Percentiles rank a stretch among this genome's conserved stretches.
Evolutionary conservation across 129 eudicot species (phyloP).

Genomic region (Lactuca saligna): DNA sequence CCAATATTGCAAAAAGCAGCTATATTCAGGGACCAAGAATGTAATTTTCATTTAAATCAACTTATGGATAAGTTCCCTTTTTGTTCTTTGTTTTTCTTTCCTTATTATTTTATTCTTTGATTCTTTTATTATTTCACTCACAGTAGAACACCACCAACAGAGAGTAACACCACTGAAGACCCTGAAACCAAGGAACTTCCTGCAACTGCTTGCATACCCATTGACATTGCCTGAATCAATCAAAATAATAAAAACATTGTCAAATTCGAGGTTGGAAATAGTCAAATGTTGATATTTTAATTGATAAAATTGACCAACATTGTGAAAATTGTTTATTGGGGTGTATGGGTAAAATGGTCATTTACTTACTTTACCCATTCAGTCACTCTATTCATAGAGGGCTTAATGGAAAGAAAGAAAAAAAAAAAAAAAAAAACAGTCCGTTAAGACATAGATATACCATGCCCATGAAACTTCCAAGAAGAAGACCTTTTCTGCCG

Average conservation of each 20-base stretch:
- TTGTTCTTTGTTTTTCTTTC: constrained; percentile 1
- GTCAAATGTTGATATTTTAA: too few species aligned
- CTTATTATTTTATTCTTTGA: constrained; percentile 6
- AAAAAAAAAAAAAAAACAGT: background rate
- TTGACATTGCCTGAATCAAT: constrained; percentile 64
- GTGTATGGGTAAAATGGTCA: background rate
- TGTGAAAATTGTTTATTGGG: background rate
- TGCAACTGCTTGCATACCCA: constrained; percentile 68
- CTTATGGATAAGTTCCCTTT: constrained; percentile 8
- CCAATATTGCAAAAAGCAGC: too few species aligned
- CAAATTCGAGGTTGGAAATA: constrained; percentile 1
- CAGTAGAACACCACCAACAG: constrained; percentile 85
- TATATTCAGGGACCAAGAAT: background rate
- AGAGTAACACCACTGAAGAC: constrained; percentile 54
- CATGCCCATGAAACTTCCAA: constrained; percentile 90
- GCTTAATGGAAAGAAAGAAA: background rate
- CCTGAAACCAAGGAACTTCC: constrained; percentile 48
- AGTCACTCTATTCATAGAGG: too few species aligned
- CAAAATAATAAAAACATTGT: constrained; percentile 12
- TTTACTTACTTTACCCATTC: too few species aligned
- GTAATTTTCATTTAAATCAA: background rate
- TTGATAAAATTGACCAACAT: background rate
- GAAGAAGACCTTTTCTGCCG: constrained; percentile 81
- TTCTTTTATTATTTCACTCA: constrained; percentile 38
- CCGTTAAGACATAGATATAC: constrained; percentile 33